Conservation (phyloP, 2,329 filamentous ascomycete genomes). For the Hypoxylon sp. region DNA sequence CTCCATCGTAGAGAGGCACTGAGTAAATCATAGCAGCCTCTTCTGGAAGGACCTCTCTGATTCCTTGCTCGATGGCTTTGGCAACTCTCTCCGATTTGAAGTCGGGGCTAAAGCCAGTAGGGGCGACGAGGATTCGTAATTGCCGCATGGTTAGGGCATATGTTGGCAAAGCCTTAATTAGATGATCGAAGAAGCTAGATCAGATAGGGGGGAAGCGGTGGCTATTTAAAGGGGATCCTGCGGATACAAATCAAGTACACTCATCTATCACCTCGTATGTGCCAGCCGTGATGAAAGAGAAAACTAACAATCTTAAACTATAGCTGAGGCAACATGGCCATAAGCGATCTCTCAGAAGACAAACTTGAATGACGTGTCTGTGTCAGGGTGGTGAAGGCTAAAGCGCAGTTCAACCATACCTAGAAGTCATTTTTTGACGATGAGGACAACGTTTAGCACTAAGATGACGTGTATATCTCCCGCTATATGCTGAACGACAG, state of each 20-base stretch:
- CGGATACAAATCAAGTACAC: background rate
- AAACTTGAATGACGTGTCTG: background rate
- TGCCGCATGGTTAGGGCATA: background rate
- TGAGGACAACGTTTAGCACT: background rate
- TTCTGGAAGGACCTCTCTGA: background rate
- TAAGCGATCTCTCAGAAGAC: background rate
- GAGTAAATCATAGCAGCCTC: background rate
- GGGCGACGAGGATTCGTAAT: constrained; percentile 1
- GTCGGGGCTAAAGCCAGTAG: background rate
- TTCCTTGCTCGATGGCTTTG: background rate
- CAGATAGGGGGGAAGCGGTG: background rate
- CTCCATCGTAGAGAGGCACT: background rate
- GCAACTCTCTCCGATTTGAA: background rate
- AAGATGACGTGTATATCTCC: background rate
- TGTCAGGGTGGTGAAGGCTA: background rate
- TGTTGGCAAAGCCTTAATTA: background rate
- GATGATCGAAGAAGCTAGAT: background rate
- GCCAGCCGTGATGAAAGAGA: background rate
- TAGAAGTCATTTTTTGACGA: background rate
- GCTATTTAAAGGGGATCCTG: background rate
- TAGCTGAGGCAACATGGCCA: background rate
- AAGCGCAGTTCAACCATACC: background rate
- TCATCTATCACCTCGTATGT: background rate
- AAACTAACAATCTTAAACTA: background rate
- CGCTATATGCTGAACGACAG: too few species aligned